Evolutionary conservation across 768 basidiomycete genomes (phyloP), one percentile per base, ranked within the genome.

Genomic region (Guyanaporus albipodus): DNA sequence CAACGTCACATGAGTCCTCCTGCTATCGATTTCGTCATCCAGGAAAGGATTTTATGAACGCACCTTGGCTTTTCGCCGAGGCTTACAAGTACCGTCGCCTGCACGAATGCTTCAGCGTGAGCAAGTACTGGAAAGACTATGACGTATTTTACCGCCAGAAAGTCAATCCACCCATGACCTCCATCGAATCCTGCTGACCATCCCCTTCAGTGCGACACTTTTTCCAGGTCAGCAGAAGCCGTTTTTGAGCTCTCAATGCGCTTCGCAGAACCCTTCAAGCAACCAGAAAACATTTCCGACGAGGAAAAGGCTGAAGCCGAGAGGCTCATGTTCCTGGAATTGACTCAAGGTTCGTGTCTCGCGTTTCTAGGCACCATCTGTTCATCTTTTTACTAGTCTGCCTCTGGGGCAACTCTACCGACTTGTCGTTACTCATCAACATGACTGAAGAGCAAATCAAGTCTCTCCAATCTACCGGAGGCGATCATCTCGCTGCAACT

Each of bases 381-480:
- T 54, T 32, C 5, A 2, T 9, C 42, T 12, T 27, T 44, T 45
- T 37, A 27, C n/a, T 39, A 90, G 91, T 96, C 42, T 95, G 92
- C 62, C 76, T 95, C 11, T 96, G 93, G 93, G 94, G 94, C 14
- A 96, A 97, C 69, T 92, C 93, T 8, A 97, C 94, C 40, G 94
- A 96, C 67, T 74, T 96, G 40, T 95, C 92, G 3, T 77, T 97
- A 29, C 75, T 96, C 48, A 97, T 96, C 67, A 91, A 97, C 70
- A 95, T 96, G 93, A 88, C 88, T 7, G 94, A 97, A 68, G 93
- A 96, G 24, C 93, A 96, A 66, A 96, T 97, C 70, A 93, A 92
- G 65, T 80, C 85, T 37, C 76, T 96, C n/a, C 94, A 97, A 63
- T 93, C 92, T 12, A 95, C 93, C 15, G 94, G 93, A 10, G 91